Conservation (phyloP, 768 basidiomycete species). For the Tremella fuciformis region DNA sequence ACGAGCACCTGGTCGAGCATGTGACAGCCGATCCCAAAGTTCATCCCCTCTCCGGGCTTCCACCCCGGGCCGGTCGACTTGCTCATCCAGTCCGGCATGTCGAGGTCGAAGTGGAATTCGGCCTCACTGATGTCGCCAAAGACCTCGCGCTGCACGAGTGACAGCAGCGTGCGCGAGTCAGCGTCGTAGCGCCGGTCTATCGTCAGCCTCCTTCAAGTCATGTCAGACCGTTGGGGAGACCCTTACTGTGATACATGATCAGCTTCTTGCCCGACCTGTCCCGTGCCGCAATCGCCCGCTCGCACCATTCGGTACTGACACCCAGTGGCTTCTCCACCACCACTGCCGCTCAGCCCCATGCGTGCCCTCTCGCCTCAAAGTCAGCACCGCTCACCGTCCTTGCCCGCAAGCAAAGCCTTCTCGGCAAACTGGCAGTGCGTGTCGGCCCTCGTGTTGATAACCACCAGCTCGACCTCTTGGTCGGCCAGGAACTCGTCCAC, state of each 20-base stretch:
- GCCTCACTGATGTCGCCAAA: constrained; percentile 28
- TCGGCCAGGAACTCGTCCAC: constrained; percentile 3
- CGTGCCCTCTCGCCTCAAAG: too few species aligned
- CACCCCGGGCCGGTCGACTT: not conserved
- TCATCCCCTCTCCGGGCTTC: constrained; percentile 19
- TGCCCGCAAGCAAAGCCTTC: constrained; percentile 19
- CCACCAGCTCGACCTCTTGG: constrained; percentile 6
- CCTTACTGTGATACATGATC: constrained; percentile 31
- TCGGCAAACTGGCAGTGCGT: constrained; percentile 7
- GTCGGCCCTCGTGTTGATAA: not conserved
- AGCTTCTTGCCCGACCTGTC: constrained; percentile 26
- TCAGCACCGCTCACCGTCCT: constrained; percentile 12
- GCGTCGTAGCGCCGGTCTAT: constrained; percentile 36
- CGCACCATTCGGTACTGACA: constrained; percentile 16
- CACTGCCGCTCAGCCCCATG: constrained; percentile 11
- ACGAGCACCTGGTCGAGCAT: constrained; percentile 21
- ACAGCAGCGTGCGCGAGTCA: constrained; percentile 28
- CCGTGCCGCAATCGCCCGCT: constrained; percentile 18
- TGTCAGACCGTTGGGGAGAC: not conserved
- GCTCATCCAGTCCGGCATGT: constrained; percentile 7
- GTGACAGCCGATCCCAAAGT: constrained; percentile 26
- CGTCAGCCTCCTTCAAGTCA: not conserved
- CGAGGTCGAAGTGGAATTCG: constrained; percentile 27
- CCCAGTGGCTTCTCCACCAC: constrained; percentile 33
- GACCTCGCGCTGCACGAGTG: constrained; percentile 17